phyloP scores from a whole-genome alignment of 108 stramenopile genomes.

The Bacterosira constricta region DNA sequence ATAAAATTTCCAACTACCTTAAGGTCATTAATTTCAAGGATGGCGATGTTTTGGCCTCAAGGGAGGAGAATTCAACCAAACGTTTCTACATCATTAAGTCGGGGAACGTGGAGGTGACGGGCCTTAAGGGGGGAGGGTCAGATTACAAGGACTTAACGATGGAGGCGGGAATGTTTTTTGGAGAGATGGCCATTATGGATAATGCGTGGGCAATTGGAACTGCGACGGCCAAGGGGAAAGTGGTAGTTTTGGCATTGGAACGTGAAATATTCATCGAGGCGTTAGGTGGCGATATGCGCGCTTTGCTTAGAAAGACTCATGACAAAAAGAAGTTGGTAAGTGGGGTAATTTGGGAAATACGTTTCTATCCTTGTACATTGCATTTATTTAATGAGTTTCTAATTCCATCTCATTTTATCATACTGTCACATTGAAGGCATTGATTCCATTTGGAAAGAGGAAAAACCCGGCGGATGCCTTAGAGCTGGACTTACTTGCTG shows the following conservation, averaged over 20 bases:
- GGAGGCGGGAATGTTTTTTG: conserved; percentile 66
- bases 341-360: too few relatives aligned
- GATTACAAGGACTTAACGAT: conserved; percentile 50
- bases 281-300: conserved; percentile 51
- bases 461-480: conserved; percentile 40
- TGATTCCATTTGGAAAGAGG: conserved; percentile 46
- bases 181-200: conserved; percentile 62
- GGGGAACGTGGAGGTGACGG: conserved; percentile 61
- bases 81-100: conserved; percentile 81
- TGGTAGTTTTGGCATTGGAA: conserved; percentile 50
- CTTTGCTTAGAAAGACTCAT: conserved; percentile 39
- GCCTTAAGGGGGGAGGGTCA: conserved; percentile 45
- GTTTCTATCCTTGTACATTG: not conserved
- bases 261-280: conserved; percentile 56
- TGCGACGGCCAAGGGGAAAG: conserved; percentile 22
- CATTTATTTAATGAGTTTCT: not conserved
- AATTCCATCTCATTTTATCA: conserved; percentile 12
- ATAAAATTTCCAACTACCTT: conserved; percentile 59
- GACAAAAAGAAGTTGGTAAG: conserved; percentile 64
- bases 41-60: conserved; percentile 66
- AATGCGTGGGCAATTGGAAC: conserved; percentile 17
- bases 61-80: conserved; percentile 51
- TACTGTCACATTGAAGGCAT: conserved; percentile 10
- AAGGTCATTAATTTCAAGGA: conserved; percentile 47
- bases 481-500: conserved; percentile 58